Base-by-base conservation (phyloP, 2,329 filamentous ascomycete species). In the Colletotrichum sp. region DNA sequence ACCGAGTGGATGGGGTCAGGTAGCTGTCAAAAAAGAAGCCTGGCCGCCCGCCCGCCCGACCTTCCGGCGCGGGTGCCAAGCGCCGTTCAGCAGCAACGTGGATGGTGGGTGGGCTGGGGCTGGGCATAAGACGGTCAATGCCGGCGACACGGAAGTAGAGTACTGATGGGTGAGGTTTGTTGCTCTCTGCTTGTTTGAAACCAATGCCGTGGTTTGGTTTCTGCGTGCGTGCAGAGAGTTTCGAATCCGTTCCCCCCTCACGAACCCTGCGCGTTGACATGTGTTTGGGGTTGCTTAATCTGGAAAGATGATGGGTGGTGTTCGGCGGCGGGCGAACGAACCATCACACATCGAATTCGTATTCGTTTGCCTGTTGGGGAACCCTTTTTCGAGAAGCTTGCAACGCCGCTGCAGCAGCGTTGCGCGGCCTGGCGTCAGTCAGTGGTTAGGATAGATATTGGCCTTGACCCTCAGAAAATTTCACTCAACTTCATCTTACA, bases 261-360 rank as follows among this genome's bases (percentile, higher is more conserved):
- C 26, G 18, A 28, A 24, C 43, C 43, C 24, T 39, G 34, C 26
- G 52, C 63, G n/a, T 24, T 67, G 61, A 32, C 59, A 21, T 48
- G 43, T 21, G 64, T 73, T 68, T 68, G 57, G 39, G 64, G 57
- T 68, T 39, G 26, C 57, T 43, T 28, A 26, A 68, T 63, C 3
- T 36, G 32, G 73, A 12, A 34, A 68, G 70, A 12, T 26, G 64
- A 48, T 9, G 21, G 63, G 18, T 68, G 39, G 55, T 59, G 60
- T 43, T 72, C 26, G 63, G n/a, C 24, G n/a, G 36, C 63, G 36
- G 57, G 59, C 21, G 55, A 63, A 39, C 68, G 43, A 48, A 48
- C n/a, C 24, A 67, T 34, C 24, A 36, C 39, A 36, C 39, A 24
- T 30, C 70, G 73, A 68, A 21, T 73, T 73, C 73, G 73, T 75